These are phyloP conservation scores for Botrytis deweyae DNA, from an alignment of 2,329 filamentous ascomycete species.

Conservation along the genomic window DNA sequence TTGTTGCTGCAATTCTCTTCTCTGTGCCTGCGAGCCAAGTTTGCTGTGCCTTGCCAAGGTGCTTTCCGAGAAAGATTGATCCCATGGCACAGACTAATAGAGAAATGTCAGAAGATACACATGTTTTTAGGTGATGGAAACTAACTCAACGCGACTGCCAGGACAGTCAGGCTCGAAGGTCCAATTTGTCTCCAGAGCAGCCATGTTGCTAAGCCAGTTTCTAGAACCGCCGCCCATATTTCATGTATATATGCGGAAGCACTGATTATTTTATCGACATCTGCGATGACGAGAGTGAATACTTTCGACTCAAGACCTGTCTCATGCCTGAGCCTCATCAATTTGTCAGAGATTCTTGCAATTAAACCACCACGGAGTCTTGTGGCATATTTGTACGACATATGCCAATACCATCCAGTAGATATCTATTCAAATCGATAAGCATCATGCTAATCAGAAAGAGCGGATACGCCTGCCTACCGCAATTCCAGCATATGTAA, in stretches of 20 bases:
- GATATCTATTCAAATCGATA: background rate
- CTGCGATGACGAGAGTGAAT: slow-evolving; percentile 37
- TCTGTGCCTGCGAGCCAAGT: slow-evolving; percentile 37
- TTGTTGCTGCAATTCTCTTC: slow-evolving; percentile 35
- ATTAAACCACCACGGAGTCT: background rate
- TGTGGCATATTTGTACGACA: background rate
- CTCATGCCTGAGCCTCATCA: background rate
- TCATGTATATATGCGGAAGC: slow-evolving; percentile 37
- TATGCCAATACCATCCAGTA: background rate
- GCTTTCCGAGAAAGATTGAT: slow-evolving; percentile 24
- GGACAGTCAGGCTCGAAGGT: slow-evolving; percentile 24
- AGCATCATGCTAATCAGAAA: background rate
- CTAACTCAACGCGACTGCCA: slow-evolving; percentile 24
- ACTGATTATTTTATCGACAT: slow-evolving; percentile 30
- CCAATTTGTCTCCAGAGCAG: slow-evolving; percentile 37
- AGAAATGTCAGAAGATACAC: background rate
- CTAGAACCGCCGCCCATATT: slow-evolving; percentile 33
- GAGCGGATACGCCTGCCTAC: background rate
- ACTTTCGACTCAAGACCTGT: slow-evolving; percentile 29
- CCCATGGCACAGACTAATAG: background rate
- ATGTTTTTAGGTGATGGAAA: background rate
- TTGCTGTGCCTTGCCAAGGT: slow-evolving; percentile 34
- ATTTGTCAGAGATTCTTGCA: background rate
- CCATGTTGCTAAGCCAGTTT: slow-evolving; percentile 36
- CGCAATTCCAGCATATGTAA: background rate